phyloP scores from a whole-genome alignment of 1,284 basidiomycete genomes.

The Trichosporon asahii region DNA sequence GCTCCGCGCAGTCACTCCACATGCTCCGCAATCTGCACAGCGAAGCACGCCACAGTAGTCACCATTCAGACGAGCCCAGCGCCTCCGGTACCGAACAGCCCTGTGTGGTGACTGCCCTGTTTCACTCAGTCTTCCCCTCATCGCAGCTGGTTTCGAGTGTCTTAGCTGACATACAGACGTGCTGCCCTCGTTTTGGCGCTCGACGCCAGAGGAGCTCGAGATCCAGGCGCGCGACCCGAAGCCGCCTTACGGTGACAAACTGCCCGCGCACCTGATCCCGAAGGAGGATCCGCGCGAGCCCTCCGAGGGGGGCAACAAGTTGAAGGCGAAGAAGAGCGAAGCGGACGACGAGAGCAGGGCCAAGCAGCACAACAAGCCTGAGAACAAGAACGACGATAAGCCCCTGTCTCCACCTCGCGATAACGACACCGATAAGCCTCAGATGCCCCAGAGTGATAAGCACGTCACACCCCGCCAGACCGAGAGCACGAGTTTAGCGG shows the following conservation, averaged over 20 bases:
- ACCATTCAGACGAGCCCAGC: neutral
- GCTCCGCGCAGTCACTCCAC: neutral
- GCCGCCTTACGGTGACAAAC: constrained; percentile 9
- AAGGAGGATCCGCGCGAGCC: neutral
- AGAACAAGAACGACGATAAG: neutral
- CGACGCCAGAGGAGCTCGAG: constrained; percentile 12
- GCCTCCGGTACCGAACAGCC: neutral
- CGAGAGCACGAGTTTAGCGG: too few species aligned
- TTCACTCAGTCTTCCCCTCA: neutral
- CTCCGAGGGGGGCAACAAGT: too few species aligned
- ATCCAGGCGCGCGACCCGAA: constrained; percentile 8
- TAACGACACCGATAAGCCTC: neutral
- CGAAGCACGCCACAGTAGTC: neutral
- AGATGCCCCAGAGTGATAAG: too few species aligned
- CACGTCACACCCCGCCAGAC: neutral
- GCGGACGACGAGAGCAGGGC: neutral
- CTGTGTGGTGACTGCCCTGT: too few species aligned
- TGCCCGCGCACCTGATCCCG: neutral
- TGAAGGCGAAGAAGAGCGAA: neutral
- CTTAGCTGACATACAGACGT: constrained; percentile 25
- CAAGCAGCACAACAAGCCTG: neutral
- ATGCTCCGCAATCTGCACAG: neutral
- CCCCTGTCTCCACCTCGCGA: neutral
- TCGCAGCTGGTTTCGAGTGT: neutral
- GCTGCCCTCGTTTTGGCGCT: constrained; percentile 31